These are phyloP conservation scores for Rhododendron molle DNA, from an alignment of 148 eudicot species.

Conservation along the genomic window DNA sequence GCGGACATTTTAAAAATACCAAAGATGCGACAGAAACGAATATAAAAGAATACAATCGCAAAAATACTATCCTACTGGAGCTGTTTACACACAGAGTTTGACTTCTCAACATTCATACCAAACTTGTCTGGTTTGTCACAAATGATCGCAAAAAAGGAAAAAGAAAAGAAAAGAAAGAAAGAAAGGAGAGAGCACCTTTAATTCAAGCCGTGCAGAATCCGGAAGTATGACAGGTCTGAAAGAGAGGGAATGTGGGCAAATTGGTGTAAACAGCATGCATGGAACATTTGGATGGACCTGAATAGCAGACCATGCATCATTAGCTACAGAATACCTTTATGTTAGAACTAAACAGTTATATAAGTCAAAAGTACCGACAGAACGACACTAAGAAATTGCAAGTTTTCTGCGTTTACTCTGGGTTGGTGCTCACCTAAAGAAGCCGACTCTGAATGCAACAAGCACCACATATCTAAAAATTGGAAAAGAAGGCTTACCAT, in stretches of 20 bases:
- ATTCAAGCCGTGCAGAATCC: conserved; percentile 87
- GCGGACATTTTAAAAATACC: background rate
- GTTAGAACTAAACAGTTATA: background rate
- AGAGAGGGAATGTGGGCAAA: conserved; percentile 97
- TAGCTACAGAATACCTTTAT: conserved; percentile 6
- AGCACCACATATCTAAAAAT: background rate
- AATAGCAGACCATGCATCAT: conserved; percentile 19
- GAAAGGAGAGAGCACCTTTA: conserved; percentile 56
- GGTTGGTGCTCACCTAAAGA: background rate
- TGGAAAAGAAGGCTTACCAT: conserved; percentile 53
- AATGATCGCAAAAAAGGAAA: background rate
- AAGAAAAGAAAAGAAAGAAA: background rate
- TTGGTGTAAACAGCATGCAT: conserved; percentile 97
- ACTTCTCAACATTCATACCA: too few relatives aligned
- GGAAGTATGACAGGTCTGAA: conserved; percentile 99
- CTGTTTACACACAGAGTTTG: too few relatives aligned
- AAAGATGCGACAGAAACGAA: background rate
- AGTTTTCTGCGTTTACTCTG: background rate
- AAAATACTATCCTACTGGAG: background rate
- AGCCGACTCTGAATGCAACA: background rate
- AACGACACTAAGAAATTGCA: background rate
- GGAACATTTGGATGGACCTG: conserved; percentile 99
- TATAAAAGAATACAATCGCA: background rate
- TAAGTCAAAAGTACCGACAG: background rate
- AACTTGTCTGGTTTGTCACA: background rate